Evolutionary conservation across 2,329 filamentous ascomycete species (phyloP), one percentile per base, ranked within the genome.

Genomic region (Ophiostoma piceae): DNA sequence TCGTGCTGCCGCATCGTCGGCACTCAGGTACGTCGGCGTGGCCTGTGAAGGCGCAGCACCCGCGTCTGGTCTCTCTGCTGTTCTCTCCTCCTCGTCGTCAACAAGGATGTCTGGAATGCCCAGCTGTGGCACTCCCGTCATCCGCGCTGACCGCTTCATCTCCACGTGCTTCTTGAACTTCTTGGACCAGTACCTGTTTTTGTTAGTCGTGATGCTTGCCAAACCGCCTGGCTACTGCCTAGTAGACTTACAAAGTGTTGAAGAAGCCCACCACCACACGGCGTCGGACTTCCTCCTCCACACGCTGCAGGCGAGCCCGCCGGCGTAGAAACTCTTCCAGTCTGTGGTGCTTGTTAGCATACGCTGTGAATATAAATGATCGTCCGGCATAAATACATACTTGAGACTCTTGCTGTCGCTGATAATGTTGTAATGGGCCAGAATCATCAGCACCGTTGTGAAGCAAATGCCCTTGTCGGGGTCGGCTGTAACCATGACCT

Each of bases 371-470:
- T 9, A 35, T 2, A 26, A 32, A 62, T 6, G 12, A 19, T 14
- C 35, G 32, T 5, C 1, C 64, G n/a, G 22, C 3, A 60, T 54
- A 29, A 62, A 74, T n/a, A 68, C 82, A 77, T 81, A 91, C 89
- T 86, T 90, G 76, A 99, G 82, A 79, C 93, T 97, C 84, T 97
- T 97, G 82, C 90, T 97, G 79, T 99, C 95, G 74, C 90, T 97
- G 78, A 99, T 99, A 76, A 99, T 93, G 76, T 98, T 99, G 84
- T 99, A 96, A 79, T 99, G 95, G 43, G 96, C 94, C 70, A 99
- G 84, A 72, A 96, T 96, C 90, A 99, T 95, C 68, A 99, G 84
- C 29, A 97, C 90, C 7, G 90, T 90, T 2, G 92, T 95, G 78
- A 99, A 99, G 0, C 92, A 90, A 71, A 99, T 96, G 66, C 95